Base-by-base conservation (phyloP, 768 basidiomycete genomes). In the Roridomyces roridus region DNA sequence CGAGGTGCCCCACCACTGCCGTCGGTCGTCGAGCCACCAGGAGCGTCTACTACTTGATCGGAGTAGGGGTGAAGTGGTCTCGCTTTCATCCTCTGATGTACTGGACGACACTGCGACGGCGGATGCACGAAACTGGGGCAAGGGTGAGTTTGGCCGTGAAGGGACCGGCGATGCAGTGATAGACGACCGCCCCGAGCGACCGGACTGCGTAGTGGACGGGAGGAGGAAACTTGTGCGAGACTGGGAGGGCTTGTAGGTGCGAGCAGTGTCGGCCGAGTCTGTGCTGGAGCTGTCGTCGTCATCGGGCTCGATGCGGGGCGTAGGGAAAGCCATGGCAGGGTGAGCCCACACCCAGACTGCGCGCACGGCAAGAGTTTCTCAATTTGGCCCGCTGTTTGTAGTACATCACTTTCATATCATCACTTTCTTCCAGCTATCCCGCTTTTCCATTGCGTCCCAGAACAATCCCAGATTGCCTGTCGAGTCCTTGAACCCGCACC, bases 391-490 rank as follows among this genome's bases (percentile, higher is more conserved):
- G n/a, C 28, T 21, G 25, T 37, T 26, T 46, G 29, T 43, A 11
- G 35, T 20, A 28, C 35, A 9, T 54, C 40, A 36, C n/a, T 23
- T 51, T 23, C 17, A 45, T 12, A 15, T 12, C 3, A 23, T 8
- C 52, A 91, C 81, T 62, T 80, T 82, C 72, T 85, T 81, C 85
- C 89, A 92, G 72, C 90, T 91, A n/a, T 74, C 69, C 58, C 91
- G 71, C 64, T 80, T 77, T 63, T 80, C 79, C 68, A 91, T 76
- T 4, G 76, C 77, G 59, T 88, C 85, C 91, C 92, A 95, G 69
- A 91, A 91, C 28, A 75, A 78, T 1, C 74, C 80, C n/a, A 94
- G 51, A 70, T 87, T 91, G 55, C 72, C 79, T 53, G 78, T 76
- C 14, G 76, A 77, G 48, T 82, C 81, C 60, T 77, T 77, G 4